Percentiles rank a stretch among this genome's conserved stretches.
Conservation (phyloP, 768 basidiomycete genomes). For the Kwoniella shandongensis region DNA sequence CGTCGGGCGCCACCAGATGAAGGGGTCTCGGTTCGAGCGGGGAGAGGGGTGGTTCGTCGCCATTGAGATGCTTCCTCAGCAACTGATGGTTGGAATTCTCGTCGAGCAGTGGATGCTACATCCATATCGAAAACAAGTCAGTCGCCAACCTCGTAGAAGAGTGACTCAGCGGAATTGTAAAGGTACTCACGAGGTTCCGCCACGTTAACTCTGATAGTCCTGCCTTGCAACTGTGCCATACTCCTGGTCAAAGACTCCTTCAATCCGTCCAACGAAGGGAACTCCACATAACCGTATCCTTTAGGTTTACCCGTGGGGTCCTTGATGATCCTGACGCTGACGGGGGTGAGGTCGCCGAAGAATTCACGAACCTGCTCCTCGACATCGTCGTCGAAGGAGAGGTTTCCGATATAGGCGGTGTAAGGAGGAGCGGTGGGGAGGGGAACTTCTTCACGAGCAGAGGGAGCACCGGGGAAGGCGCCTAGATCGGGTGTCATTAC, state of each 20-base stretch:
- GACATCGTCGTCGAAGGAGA: conserved; percentile 89
- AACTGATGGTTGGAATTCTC: conserved; percentile 62
- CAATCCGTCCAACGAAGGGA: conserved; percentile 77
- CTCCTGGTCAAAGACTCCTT: conserved; percentile 76
- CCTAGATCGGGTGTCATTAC: neutral
- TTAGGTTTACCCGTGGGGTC: conserved; percentile 89
- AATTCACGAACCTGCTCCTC: conserved; percentile 70
- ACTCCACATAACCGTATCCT: conserved; percentile 97
- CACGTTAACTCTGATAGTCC: conserved; percentile 84
- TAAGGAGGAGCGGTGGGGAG: conserved; percentile 91
- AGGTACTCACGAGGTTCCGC: conserved; percentile 84
- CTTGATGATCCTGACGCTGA: conserved; percentile 86
- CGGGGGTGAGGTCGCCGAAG: conserved; percentile 66
- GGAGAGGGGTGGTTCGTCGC: conserved; percentile 83
- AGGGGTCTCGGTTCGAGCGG: conserved; percentile 49
- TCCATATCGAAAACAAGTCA: neutral
- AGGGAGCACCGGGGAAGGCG: conserved; percentile 45
- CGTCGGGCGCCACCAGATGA: conserved; percentile 56
- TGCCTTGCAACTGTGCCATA: conserved; percentile 70
- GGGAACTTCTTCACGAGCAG: conserved; percentile 86
- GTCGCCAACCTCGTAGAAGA: conserved; percentile 49
- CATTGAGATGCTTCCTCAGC: conserved; percentile 80
- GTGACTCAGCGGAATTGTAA: too few species aligned
- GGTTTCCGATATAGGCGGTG: conserved; percentile 95
- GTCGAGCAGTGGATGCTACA: conserved; percentile 24